Conservation (phyloP, 2,329 filamentous ascomycete species). For the Coleophoma eucalyptorum region DNA sequence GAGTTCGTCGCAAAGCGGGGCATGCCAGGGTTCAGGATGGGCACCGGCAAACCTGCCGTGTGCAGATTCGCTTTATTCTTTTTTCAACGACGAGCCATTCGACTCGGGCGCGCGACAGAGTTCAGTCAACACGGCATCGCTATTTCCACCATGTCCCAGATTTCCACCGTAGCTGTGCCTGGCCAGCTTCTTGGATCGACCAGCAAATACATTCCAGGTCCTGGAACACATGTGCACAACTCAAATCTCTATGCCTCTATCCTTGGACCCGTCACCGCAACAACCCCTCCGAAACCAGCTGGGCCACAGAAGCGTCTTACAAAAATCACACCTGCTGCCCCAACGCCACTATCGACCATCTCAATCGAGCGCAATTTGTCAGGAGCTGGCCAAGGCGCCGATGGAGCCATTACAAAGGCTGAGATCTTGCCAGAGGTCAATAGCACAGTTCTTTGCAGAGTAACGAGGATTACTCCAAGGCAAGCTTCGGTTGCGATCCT, state of each 20-base stretch:
- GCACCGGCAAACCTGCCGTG: neutral
- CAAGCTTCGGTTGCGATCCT: conserved; percentile 86
- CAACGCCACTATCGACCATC: conserved; percentile 45
- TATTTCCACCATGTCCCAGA: conserved; percentile 15
- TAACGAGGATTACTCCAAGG: conserved; percentile 79
- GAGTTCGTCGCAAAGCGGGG: no score
- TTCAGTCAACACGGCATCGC: no score
- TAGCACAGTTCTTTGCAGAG: conserved; percentile 76
- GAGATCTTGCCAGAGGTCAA: conserved; percentile 80
- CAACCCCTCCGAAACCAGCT: conserved; percentile 31
- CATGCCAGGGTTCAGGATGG: no score
- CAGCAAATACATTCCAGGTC: conserved; percentile 65
- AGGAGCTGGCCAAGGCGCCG: conserved; percentile 1
- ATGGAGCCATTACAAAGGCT: conserved; percentile 40
- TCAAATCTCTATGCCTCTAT: conserved; percentile 78
- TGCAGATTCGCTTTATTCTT: neutral
- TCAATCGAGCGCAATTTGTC: conserved; percentile 41
- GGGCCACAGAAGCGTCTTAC: conserved; percentile 56
- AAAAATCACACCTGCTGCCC: conserved; percentile 45
- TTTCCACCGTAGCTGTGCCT: conserved; percentile 59
- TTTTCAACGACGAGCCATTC: conserved; percentile 10
- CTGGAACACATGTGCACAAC: conserved; percentile 80
- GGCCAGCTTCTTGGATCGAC: conserved; percentile 74
- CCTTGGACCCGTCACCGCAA: conserved; percentile 64
- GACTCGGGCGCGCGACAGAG: neutral